Evolutionary conservation across 179 eudicot species (phyloP), one percentile per base, ranked within the genome.

Genomic region (Sideroxylon spinosum): DNA sequence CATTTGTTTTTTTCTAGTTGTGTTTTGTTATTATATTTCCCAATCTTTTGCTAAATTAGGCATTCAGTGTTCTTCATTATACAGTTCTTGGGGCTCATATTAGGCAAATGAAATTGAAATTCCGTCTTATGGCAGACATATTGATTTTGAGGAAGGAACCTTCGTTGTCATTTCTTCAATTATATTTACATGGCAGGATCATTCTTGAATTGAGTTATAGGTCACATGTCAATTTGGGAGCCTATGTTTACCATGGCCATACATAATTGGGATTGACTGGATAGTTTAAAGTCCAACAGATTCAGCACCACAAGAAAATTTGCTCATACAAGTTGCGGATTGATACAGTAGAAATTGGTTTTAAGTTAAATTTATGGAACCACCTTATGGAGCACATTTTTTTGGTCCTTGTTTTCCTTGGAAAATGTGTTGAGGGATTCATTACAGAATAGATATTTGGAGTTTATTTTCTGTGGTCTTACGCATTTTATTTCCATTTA

Each of bases 71-170:
- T 76, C 48, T 22, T 23, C 59, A 46, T 52, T 10, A 16, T 61
- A 48, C 73, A 48, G 12, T 19, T 71, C 46, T 28, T 26, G 8
- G 22, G 17, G 25, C 13, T 52, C 46, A 13, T 23, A 52, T 29
- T 73, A 29, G 49, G n/a, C n/a, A 59, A 5, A 74, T 10, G 50
- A 52, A 59, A 57, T 19, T 59, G 66, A n/a, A 71, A 71, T 53
- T 19, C 14, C 22, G 0, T 71, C 71, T n/a, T 7, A 32, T n/a
- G 20, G n/a, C 19, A 19, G 17, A 13, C 26, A 13, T n/a, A 20
- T 48, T 69, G 26, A 52, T 68, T 22, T 7, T 23, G 9, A 2
- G 20, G 9, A 28, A 19, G 11, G 22, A n/a, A 20, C 17, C 23
- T 9, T 55, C 28, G 22, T 19, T 12, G n/a, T 56, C 4, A 29